phyloP scores from a whole-genome alignment of 140 eudicot species.

The Anethum foeniculum region DNA sequence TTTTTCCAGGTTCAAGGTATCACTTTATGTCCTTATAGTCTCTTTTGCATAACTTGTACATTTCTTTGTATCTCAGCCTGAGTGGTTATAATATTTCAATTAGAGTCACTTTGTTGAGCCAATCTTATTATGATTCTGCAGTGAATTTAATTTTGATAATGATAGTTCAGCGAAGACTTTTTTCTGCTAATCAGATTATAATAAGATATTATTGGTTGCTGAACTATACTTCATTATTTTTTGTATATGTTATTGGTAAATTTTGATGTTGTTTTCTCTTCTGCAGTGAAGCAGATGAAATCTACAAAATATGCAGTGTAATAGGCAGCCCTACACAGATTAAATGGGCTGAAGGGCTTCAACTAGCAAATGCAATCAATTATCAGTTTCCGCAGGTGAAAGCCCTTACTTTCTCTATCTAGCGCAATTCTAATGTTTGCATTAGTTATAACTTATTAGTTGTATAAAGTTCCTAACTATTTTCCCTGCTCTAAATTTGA shows the following conservation, averaged over 20 bases:
- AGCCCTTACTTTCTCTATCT: conserved; percentile 1
- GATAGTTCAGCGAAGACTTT: not conserved
- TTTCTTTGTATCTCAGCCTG: not conserved
- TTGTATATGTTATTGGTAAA: not conserved
- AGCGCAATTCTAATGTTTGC: not conserved
- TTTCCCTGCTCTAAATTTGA: not conserved
- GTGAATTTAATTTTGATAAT: not conserved
- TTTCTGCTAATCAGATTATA: not conserved
- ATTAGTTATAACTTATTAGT: not conserved
- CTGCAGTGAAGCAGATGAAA: conserved; percentile 43
- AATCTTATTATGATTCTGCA: not conserved
- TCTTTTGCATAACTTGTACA: not conserved
- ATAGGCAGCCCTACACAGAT: conserved; percentile 53
- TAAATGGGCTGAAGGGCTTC: conserved; percentile 48
- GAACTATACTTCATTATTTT: not conserved
- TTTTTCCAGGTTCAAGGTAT: conserved; percentile 81
- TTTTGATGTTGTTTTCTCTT: conserved; percentile 4
- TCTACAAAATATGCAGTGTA: conserved; percentile 50
- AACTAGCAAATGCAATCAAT: conserved; percentile 38
- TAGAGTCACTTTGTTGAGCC: not conserved
- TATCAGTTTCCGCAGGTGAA: conserved; percentile 67
- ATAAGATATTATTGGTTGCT: not conserved
- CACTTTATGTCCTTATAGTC: not conserved
- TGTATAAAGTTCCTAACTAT: not conserved
- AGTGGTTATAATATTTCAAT: not conserved